Evolutionary conservation across 306 rosid species (phyloP), one percentile per base, ranked within the genome.

Genomic region (Quillaja saponaria): DNA sequence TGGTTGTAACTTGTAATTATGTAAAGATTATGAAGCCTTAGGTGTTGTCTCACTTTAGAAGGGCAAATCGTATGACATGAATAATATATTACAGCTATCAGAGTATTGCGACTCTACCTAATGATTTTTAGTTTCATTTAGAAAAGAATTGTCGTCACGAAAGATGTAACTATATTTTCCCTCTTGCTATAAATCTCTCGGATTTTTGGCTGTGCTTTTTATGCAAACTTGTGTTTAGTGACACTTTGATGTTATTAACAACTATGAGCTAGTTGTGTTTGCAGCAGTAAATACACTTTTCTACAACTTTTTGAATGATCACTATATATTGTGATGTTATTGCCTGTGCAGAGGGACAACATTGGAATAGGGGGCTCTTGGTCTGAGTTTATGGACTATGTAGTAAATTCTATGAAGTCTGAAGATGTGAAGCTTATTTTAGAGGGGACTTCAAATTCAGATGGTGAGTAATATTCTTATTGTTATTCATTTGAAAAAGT

Each of bases 311-410:
- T 60, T 47, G 49, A 33, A 12, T 55, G 19, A 17, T 54, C 34
- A 3, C 2, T 53, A 11, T 58, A 42, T 19, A 46, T 44, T 9
- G 42, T 65, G 16, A 64, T 42, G 16, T 44, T 31, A 16, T 35
- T 39, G 49, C 33, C 10, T 64, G 34, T 74, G 82, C 94, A 90
- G 97, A 87, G 83, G 85, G 96, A 91, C 55, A 76, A 55, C 71
- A 72, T 81, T 76, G 98, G 98, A 62, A 79, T 88, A 63, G 96
- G 96, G 66, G 96, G 95, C 16, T 69, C 84, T 51, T 84, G 85
- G 86, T 73, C 84, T 0, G 98, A 91, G 76, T 91, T 91, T 82
- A 52, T 74, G 53, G 81, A 82, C 58, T 91, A 91, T 69, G 63
- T 91, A 50, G 52, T 69, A 20, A 40, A 72, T 41, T 91, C 98